Conservation (phyloP, 1,139 yeast genomes). For the Zygoascus hellenicus region DNA sequence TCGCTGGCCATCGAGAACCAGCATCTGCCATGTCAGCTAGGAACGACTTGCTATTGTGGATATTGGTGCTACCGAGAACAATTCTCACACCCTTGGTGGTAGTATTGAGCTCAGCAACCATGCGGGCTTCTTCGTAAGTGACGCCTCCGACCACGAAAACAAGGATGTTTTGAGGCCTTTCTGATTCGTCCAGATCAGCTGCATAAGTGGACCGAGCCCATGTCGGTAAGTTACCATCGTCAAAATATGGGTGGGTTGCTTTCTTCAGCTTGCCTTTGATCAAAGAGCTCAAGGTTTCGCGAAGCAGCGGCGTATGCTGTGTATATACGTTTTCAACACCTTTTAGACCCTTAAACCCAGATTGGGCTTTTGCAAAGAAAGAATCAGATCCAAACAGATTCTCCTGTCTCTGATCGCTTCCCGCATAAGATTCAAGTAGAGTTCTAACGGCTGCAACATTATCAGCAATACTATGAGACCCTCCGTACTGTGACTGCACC, state of each 20-base stretch:
- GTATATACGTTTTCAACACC: slow-evolving; percentile 55
- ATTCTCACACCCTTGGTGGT: slow-evolving; percentile 47
- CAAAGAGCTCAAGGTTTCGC: slow-evolving; percentile 44
- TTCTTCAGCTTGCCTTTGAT: slow-evolving; percentile 47
- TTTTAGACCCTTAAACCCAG: slow-evolving; percentile 40
- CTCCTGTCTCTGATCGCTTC: slow-evolving; percentile 41
- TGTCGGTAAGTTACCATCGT: slow-evolving; percentile 27
- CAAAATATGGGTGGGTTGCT: slow-evolving; percentile 45
- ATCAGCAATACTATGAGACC: slow-evolving; percentile 14
- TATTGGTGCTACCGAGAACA: slow-evolving; percentile 72
- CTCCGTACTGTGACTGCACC: slow-evolving; percentile 35
- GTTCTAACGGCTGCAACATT: slow-evolving; percentile 22
- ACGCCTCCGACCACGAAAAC: slow-evolving; percentile 85
- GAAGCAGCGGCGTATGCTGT: slow-evolving; percentile 73
- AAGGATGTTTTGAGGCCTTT: slow-evolving; percentile 63
- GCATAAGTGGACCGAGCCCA: slow-evolving; percentile 30
- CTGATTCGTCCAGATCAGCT: slow-evolving; percentile 23
- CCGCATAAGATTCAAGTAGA: slow-evolving; percentile 34
- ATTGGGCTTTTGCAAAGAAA: slow-evolving; percentile 39
- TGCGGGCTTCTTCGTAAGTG: slow-evolving; percentile 85
- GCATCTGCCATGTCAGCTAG: slow-evolving; percentile 35
- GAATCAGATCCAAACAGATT: slow-evolving; percentile 41
- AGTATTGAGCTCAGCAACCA: slow-evolving; percentile 66
- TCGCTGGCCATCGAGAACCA: slow-evolving; percentile 25
- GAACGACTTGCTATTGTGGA: slow-evolving; percentile 57